These are phyloP conservation scores for Telopea speciosissima DNA, from an alignment of 177 flowering plant genomes.

Conservation along the genomic window DNA sequence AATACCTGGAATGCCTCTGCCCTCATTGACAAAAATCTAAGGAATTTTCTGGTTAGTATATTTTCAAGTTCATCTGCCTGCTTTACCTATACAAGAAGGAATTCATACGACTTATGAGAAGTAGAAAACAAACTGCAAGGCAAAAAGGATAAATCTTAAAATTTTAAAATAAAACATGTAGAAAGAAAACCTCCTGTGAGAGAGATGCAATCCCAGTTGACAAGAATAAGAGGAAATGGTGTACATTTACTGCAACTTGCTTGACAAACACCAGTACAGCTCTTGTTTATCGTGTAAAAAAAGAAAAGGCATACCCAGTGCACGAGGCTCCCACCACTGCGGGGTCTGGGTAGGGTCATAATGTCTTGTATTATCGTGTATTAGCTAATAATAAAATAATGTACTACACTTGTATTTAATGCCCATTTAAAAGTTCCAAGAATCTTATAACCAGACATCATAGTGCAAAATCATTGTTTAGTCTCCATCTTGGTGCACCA, in stretches of 20 bases:
- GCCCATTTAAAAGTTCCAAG: neutral
- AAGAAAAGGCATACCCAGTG: too few species aligned
- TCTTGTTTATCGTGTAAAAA: too few species aligned
- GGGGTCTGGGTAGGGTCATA: too few species aligned
- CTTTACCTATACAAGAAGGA: conserved; percentile 56
- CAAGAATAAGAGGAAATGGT: too few species aligned
- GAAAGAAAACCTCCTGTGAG: neutral
- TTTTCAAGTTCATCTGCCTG: conserved; percentile 98
- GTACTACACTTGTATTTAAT: neutral
- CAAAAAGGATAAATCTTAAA: neutral
- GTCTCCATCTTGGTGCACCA: neutral
- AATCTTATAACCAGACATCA: neutral
- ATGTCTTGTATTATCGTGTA: neutral
- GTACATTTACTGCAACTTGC: neutral
- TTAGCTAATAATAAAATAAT: neutral
- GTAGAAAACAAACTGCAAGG: neutral
- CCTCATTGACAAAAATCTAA: conserved; percentile 97
- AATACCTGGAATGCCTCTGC: conserved; percentile 99
- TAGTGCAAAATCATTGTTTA: neutral
- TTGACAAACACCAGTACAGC: neutral
- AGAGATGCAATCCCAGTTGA: neutral
- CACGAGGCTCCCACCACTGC: too few species aligned
- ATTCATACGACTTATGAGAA: conserved; percentile 10
- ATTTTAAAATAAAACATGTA: too few species aligned
- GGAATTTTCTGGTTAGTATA: conserved; percentile 84